Conservation (phyloP, 768 basidiomycete genomes). For the Termitomyces sp. region DNA sequence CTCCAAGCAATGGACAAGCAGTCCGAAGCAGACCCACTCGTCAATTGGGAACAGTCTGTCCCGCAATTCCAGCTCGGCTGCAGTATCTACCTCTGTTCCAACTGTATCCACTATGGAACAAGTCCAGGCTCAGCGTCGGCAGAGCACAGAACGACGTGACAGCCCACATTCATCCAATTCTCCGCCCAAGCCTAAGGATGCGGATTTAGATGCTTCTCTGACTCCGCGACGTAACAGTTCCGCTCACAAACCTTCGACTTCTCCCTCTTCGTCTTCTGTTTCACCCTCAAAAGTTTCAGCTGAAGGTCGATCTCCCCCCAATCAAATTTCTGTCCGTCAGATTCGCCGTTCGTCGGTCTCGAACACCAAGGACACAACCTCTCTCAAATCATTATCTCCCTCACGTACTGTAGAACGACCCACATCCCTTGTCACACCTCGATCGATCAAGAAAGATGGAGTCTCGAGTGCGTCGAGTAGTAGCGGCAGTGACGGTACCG, state of each 20-base stretch:
- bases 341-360: slow-evolving; percentile 29
- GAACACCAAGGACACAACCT: slow-evolving; percentile 10
- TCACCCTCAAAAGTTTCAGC: slow-evolving; percentile 35
- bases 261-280: slow-evolving; percentile 37
- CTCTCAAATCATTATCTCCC: slow-evolving; percentile 15
- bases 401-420: slow-evolving; percentile 22
- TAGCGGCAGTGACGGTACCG: slow-evolving; percentile 59
- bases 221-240: slow-evolving; percentile 37
- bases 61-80: slow-evolving; percentile 36
- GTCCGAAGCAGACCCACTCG: slow-evolving; percentile 44
- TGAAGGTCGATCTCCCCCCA: slow-evolving; percentile 27
- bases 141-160: slow-evolving; percentile 46
- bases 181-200: slow-evolving; percentile 57
- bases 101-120: slow-evolving; percentile 46
- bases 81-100: slow-evolving; percentile 43
- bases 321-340: slow-evolving; percentile 15
- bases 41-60: slow-evolving; percentile 35
- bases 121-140: slow-evolving; percentile 41
- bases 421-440: slow-evolving; percentile 25
- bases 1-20: slow-evolving; percentile 49
- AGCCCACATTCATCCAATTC: slow-evolving; percentile 52
- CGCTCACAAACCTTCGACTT: slow-evolving; percentile 38
- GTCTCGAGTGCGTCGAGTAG: slow-evolving; percentile 53
- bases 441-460: slow-evolving; percentile 27
- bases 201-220: slow-evolving; percentile 50